These are phyloP conservation scores for Astrothelium subdiscretum DNA, from an alignment of 495 filamentous ascomycete genomes.

Conservation along the genomic window DNA sequence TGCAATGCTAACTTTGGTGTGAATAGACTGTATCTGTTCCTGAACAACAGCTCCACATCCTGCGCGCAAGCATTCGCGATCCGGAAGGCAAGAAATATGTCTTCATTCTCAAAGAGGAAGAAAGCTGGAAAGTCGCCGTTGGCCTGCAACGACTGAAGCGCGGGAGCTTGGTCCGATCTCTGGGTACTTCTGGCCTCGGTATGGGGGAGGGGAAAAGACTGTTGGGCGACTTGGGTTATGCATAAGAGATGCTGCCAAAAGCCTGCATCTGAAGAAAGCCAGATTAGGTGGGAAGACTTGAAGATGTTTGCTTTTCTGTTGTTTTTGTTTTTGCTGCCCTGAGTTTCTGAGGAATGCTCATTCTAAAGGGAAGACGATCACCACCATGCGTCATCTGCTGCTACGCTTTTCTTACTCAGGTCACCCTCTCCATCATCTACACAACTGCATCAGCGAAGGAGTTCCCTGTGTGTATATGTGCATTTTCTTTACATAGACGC, in stretches of 20 bases:
- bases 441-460: background rate
- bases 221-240: slow-evolving; percentile 52
- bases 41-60: slow-evolving; percentile 46
- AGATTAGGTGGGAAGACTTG: background rate
- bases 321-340: no score
- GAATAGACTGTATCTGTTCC: background rate
- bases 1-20: no score
- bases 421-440: background rate
- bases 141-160: slow-evolving; percentile 63
- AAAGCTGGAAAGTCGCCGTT: slow-evolving; percentile 86
- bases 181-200: slow-evolving; percentile 32
- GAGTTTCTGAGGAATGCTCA: background rate
- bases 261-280: background rate
- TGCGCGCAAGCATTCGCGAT: slow-evolving; percentile 74
- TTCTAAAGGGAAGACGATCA: background rate
- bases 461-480: background rate
- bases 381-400: background rate
- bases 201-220: slow-evolving; percentile 47
- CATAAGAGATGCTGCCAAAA: slow-evolving; percentile 17
- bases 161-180: slow-evolving; percentile 47
- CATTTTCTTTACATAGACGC: slow-evolving; percentile 3
- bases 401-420: background rate
- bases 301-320: background rate
- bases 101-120: slow-evolving; percentile 69
- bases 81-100: slow-evolving; percentile 72